Percentiles rank a stretch among this genome's conserved stretches.
phyloP scores from a whole-genome alignment of 805 yeast species.

The Ogataea pignaliae region DNA sequence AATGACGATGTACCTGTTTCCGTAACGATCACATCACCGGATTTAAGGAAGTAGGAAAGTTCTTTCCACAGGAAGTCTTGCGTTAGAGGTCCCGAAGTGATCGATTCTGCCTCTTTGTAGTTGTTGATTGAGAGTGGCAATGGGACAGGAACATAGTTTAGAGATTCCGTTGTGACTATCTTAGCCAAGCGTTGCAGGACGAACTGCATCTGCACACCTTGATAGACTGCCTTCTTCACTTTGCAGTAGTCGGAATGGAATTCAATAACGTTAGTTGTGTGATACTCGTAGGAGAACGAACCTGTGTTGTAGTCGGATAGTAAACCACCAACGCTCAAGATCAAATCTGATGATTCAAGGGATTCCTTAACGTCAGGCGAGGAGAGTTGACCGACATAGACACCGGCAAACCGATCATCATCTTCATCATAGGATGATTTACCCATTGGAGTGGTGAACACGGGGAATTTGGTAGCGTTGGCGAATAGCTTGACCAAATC shows the following conservation, averaged over 20 bases:
- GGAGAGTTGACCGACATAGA: conserved; percentile 79
- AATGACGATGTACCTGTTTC: conserved; percentile 77
- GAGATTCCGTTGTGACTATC: conserved; percentile 28
- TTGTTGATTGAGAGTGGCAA: conserved; percentile 42
- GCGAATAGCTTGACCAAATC: conserved; percentile 61
- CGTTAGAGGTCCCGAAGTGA: conserved; percentile 41
- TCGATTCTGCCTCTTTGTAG: conserved; percentile 41
- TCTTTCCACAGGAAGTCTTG: conserved; percentile 71
- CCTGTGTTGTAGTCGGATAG: conserved; percentile 90
- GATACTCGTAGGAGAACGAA: conserved; percentile 72
- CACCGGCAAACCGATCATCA: conserved; percentile 75
- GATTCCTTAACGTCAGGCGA: conserved; percentile 65
- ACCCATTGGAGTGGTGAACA: conserved; percentile 88
- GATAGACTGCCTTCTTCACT: conserved; percentile 65
- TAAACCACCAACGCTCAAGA: conserved; percentile 76
- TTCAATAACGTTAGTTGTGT: conserved; percentile 71
- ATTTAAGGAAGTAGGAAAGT: conserved; percentile 56
- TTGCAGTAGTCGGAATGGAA: conserved; percentile 75
- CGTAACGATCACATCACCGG: conserved; percentile 63
- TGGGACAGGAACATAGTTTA: conserved; percentile 45
- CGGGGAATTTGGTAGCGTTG: conserved; percentile 69
- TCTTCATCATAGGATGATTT: conserved; percentile 74
- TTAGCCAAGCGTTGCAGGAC: conserved; percentile 41
- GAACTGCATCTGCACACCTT: conserved; percentile 67
- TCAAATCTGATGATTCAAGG: conserved; percentile 71